phyloP scores from a whole-genome alignment of 1,139 yeast species.

The Taiozyma sp. region DNA sequence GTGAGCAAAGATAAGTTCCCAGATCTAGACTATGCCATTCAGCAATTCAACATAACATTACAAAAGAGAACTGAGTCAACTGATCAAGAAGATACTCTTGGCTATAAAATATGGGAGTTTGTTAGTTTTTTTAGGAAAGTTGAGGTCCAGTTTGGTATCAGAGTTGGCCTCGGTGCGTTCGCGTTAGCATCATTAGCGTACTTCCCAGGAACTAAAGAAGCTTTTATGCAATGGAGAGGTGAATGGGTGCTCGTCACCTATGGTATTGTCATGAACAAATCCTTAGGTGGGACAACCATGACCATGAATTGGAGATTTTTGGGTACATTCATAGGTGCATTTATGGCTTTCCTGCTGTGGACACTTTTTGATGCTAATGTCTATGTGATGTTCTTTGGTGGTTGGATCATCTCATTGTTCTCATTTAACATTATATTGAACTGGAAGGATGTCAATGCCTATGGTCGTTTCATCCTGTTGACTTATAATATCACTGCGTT shows the following conservation, averaged over 20 bases:
- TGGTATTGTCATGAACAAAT: conserved; percentile 80
- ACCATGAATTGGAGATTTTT: conserved; percentile 71
- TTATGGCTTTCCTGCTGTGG: conserved; percentile 59
- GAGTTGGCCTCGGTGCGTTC: conserved; percentile 78
- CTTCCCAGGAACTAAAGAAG: conserved; percentile 46
- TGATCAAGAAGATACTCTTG: conserved; percentile 10
- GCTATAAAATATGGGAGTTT: conserved; percentile 37
- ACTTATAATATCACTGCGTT: conserved; percentile 79
- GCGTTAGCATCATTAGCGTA: conserved; percentile 66
- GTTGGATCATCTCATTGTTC: conserved; percentile 55
- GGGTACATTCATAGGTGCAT: conserved; percentile 75
- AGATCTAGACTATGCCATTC: conserved; percentile 18
- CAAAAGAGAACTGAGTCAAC: conserved; percentile 9
- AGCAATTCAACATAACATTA: conserved; percentile 13
- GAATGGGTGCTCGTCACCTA: conserved; percentile 85
- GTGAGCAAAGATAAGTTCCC: conserved; percentile 6
- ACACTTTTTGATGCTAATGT: conserved; percentile 52
- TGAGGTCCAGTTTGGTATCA: conserved; percentile 73
- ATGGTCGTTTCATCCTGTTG: conserved; percentile 68
- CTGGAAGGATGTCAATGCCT: conserved; percentile 61
- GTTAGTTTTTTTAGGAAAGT: conserved; percentile 44
- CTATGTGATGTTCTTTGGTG: conserved; percentile 48
- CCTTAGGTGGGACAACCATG: conserved; percentile 83
- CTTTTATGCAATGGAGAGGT: conserved; percentile 65
- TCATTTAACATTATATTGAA: conserved; percentile 67